Conservation (phyloP, 306 rosid genomes). For the Cicer judaicum region DNA sequence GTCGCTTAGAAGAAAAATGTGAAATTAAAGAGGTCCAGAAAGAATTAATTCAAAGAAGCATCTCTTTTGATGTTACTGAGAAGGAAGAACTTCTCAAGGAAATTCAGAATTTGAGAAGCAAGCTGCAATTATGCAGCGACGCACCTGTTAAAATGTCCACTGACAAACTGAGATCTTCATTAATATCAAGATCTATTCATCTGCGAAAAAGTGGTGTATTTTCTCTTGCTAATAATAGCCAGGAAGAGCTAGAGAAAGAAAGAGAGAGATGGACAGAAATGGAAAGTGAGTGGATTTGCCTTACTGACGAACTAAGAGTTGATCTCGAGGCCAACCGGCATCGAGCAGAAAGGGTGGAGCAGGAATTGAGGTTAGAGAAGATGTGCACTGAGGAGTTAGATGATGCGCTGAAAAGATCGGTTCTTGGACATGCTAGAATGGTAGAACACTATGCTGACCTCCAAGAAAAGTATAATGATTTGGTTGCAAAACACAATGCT, state of each 20-base stretch:
- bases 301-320: slow-evolving; percentile 88
- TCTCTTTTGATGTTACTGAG: slow-evolving; percentile 64
- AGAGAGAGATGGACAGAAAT: slow-evolving; percentile 93
- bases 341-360: slow-evolving; percentile 73
- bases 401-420: slow-evolving; percentile 80
- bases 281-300: slow-evolving; percentile 98
- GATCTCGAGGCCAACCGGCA: slow-evolving; percentile 75
- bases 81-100: slow-evolving; percentile 91
- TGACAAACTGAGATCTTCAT: slow-evolving; percentile 80
- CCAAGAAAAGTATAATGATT: slow-evolving; percentile 84
- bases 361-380: slow-evolving; percentile 75
- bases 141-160: slow-evolving; percentile 65
- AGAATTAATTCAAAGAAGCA: slow-evolving; percentile 46
- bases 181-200: slow-evolving; percentile 78
- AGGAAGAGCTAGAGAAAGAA: slow-evolving; percentile 80
- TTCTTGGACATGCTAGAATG: slow-evolving; percentile 89
- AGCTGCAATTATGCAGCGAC: slow-evolving; percentile 62
- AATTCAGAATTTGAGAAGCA: slow-evolving; percentile 73
- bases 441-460: slow-evolving; percentile 91
- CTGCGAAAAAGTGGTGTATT: slow-evolving; percentile 60
- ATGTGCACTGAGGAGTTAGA: slow-evolving; percentile 82
- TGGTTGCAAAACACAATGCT: slow-evolving; percentile 78
- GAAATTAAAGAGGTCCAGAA: slow-evolving; percentile 79
- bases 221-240: slow-evolving; percentile 46
- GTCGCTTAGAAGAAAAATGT: slow-evolving; percentile 61